phyloP scores from a whole-genome alignment of 305 asterid species.

The Fraxinus albicans region DNA sequence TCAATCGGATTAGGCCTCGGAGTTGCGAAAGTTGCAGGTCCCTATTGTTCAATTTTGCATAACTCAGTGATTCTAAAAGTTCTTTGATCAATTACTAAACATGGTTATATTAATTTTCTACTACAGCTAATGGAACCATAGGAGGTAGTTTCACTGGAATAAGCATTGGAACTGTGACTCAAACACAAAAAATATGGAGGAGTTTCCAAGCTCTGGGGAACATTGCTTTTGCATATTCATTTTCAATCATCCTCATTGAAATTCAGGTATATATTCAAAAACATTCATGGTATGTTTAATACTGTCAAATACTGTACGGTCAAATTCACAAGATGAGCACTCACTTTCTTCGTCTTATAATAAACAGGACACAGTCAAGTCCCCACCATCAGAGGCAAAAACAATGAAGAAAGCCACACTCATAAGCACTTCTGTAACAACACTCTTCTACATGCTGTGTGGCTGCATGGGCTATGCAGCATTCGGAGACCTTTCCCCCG shows the following conservation, averaged over 20 bases:
- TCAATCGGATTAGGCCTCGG: conserved; percentile 85
- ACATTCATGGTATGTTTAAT: too few species aligned
- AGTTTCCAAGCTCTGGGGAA: conserved; percentile 81
- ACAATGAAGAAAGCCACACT: conserved; percentile 84
- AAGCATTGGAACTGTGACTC: conserved; percentile 69
- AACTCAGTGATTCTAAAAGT: neutral
- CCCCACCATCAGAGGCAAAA: conserved; percentile 81
- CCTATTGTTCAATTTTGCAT: neutral
- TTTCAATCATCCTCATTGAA: conserved; percentile 76
- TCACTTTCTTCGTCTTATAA: neutral
- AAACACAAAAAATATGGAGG: conserved; percentile 75
- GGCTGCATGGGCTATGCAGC: conserved; percentile 62
- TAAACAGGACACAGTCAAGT: conserved; percentile 64
- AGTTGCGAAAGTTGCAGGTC: conserved; percentile 70
- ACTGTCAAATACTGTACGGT: neutral
- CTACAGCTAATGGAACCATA: conserved; percentile 56
- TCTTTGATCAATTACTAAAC: neutral
- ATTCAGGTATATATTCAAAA: conserved; percentile 52
- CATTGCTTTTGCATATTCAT: conserved; percentile 88
- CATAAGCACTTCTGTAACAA: conserved; percentile 46
- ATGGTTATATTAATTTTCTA: neutral
- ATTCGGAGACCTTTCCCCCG: conserved; percentile 58
- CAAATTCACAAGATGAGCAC: neutral
- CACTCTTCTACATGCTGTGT: conserved; percentile 52
- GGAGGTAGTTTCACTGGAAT: conserved; percentile 80